Percentiles rank a stretch among this genome's conserved stretches.
phyloP scores from a whole-genome alignment of 2,329 filamentous ascomycete genomes.

The Phoma herbarum region DNA sequence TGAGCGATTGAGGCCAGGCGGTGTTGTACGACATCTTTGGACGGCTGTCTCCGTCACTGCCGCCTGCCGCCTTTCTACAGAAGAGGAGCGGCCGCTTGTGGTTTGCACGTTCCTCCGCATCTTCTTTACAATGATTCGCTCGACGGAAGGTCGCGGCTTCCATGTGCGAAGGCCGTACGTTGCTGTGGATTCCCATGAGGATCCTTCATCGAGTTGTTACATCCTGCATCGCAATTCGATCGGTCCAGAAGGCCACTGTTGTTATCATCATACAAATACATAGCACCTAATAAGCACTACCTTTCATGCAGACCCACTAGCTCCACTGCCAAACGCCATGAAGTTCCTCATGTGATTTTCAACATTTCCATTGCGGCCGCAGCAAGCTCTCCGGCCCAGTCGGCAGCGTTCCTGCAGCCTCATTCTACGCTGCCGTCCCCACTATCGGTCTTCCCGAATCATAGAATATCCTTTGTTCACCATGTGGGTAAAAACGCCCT shows the following conservation, averaged over 20 bases:
- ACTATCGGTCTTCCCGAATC: background rate
- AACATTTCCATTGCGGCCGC: background rate
- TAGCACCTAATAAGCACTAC: slow-evolving; percentile 8
- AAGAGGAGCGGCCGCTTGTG: background rate
- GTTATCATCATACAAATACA: slow-evolving; percentile 2
- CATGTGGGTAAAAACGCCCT: background rate
- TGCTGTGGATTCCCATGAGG: background rate
- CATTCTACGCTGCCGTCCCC: background rate
- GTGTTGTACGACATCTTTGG: background rate
- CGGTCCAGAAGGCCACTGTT: background rate
- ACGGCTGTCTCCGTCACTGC: background rate
- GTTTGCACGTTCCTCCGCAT: background rate
- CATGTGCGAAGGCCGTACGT: background rate
- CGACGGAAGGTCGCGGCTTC: background rate
- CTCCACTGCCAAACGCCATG: background rate
- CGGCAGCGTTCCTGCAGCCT: background rate
- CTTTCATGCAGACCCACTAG: background rate
- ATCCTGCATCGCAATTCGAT: background rate
- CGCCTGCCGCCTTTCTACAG: background rate
- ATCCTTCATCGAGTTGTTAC: background rate
- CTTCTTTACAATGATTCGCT: background rate
- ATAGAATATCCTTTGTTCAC: background rate
- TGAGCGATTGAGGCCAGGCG: background rate
- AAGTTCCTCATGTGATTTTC: background rate
- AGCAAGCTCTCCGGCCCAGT: background rate